phyloP scores from a whole-genome alignment of 2,329 filamentous ascomycete genomes.

The Thelonectria rubi region DNA sequence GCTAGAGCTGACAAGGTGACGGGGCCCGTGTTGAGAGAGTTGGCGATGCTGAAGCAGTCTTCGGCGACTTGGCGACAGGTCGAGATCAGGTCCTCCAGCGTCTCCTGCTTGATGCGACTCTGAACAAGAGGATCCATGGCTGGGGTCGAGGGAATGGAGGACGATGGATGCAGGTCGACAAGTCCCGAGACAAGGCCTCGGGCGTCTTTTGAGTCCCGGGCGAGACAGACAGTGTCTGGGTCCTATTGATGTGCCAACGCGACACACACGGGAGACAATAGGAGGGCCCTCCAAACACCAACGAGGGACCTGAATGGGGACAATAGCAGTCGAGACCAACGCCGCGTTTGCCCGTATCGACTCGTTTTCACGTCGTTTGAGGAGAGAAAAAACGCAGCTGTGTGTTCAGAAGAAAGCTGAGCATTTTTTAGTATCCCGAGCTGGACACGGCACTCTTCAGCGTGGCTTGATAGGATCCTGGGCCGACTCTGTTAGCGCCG shows the following conservation, averaged over 20 bases:
- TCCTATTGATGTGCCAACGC: not conserved
- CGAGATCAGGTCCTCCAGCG: slow-evolving; percentile 38
- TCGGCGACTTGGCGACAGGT: slow-evolving; percentile 40
- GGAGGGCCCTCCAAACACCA: not conserved
- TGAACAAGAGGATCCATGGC: slow-evolving; percentile 37
- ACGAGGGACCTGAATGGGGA: not conserved
- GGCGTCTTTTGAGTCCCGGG: not conserved
- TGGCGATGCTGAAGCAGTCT: slow-evolving; percentile 39
- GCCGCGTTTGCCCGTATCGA: slow-evolving; percentile 6
- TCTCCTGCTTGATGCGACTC: slow-evolving; percentile 37
- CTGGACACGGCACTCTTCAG: slow-evolving; percentile 32
- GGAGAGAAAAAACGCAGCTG: slow-evolving; percentile 1
- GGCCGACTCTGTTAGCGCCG: slow-evolving; percentile 34
- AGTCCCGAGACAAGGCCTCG: not conserved
- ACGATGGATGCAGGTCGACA: slow-evolving; percentile 7
- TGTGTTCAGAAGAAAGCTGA: slow-evolving; percentile 11
- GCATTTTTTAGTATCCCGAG: slow-evolving; percentile 24
- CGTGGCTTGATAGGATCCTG: slow-evolving; percentile 29
- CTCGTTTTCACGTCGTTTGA: slow-evolving; percentile 13
- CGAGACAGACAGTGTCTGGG: not conserved
- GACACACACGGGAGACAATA: not conserved
- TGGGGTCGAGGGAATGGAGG: slow-evolving; percentile 17
- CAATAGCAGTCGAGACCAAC: not conserved
- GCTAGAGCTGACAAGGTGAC: slow-evolving; percentile 38
- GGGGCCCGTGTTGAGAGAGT: slow-evolving; percentile 42